Base-by-base conservation (phyloP, 169 alveolate genomes). In the Toxoplasma gondii region DNA sequence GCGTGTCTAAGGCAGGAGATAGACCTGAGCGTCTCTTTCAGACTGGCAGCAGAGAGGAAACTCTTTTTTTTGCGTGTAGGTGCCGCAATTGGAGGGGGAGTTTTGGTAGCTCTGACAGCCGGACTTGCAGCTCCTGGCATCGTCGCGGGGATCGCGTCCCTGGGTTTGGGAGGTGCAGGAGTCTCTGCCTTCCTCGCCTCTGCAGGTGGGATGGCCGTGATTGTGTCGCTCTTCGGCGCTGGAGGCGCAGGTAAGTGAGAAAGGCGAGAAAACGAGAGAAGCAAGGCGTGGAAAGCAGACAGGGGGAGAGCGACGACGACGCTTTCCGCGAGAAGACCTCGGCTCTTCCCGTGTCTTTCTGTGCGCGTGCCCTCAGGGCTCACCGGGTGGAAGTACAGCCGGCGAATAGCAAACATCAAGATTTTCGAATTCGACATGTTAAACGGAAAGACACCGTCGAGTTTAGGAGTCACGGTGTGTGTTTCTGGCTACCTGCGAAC, bases 111-210 rank as follows among this genome's bases (percentile, higher is more conserved):
- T 4, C 94, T 97, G 64, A 98, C 98, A 9, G 98, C 98, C n/a
- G 99, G 98, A 16, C 87, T 97, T 86, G 99, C 98, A 27, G 97
- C 98, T 0, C 99, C 99, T 16, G 98, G 97, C 24, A 95, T 98
- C 41, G 98, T 97, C 38, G 99, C 98, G 36, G 98, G 98, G 39
- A 70, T 94, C 41, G 95, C 94, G 4, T 84, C 95, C 31, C 93
- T 95, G 29, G 96, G 96, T 0, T 38, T 94, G 10, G 95, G 93
- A 36, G 88, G 95, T 12, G 91, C 88, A 1, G 67, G 91, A 17
- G 88, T 88, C 58, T 84, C 98, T 1, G 97, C 98, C 4, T 96
- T 96, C 88, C 93, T 97, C 90, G 96, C 97, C 36, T 95, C 98
- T 34, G 96, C 98, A 27, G 97, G 98, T 44, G 98, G 98, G 45